A percentile compares a stretch with the other conserved stretches of the same genome.
Evolutionary conservation across 140 eudicot genomes (phyloP).

Genomic region (Senecio squalidus): DNA sequence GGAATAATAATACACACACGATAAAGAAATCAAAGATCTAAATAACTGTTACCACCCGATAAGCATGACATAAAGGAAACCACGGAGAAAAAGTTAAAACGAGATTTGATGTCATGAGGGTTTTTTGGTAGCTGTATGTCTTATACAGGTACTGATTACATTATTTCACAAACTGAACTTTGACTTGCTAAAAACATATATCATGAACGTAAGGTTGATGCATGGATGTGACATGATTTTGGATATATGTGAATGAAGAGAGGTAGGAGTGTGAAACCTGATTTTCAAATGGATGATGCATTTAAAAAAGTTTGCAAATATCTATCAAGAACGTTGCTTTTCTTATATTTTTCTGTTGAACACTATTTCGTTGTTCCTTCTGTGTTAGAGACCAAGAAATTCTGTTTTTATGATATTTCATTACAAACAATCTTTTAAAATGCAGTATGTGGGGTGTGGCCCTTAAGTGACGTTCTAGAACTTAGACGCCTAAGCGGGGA

Average conservation of each 20-base stretch:
- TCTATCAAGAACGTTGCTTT: background rate
- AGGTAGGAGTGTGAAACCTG: background rate
- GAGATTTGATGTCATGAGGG: too few species aligned
- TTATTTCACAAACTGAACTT: background rate
- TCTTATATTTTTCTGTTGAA: background rate
- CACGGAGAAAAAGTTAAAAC: background rate
- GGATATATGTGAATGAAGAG: background rate
- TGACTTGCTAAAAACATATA: background rate
- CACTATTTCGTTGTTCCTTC: background rate
- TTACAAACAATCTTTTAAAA: too few species aligned
- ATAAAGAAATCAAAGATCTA: too few species aligned
- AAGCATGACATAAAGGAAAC: background rate
- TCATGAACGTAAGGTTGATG: background rate
- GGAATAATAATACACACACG: too few species aligned
- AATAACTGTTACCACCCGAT: too few species aligned
- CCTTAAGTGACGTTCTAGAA: too few species aligned
- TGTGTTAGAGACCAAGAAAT: background rate
- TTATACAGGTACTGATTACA: too few species aligned
- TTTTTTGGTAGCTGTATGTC: background rate
- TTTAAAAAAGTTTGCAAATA: background rate
- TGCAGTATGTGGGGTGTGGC: too few species aligned
- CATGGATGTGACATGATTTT: background rate
- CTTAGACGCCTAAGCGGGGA: too few species aligned
- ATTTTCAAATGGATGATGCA: background rate
- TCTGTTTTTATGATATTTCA: background rate